These are phyloP conservation scores for Panaeolus papilionaceus DNA, from an alignment of 768 basidiomycete species.

Conservation along the genomic window DNA sequence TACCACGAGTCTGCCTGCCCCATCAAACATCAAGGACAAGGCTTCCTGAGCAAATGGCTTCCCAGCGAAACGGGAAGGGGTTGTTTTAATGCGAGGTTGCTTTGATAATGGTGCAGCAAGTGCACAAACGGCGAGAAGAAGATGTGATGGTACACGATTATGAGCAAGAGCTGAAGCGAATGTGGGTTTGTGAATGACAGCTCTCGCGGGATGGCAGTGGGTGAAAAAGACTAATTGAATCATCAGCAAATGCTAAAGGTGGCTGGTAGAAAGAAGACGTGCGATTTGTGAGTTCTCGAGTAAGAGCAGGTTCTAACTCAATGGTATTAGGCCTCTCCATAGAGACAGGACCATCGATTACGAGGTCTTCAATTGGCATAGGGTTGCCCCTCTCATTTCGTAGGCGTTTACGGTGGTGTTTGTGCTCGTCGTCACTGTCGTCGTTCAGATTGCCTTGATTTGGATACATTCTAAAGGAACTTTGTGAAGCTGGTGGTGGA, in stretches of 20 bases:
- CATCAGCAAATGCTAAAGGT: conserved; percentile 23
- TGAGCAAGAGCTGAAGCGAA: conserved; percentile 72
- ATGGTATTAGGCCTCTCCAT: conserved; percentile 49
- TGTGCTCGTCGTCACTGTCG: conserved; percentile 47
- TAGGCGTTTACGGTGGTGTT: conserved; percentile 54
- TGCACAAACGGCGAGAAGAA: conserved; percentile 78
- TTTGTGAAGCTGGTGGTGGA: conserved; percentile 32
- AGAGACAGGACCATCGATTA: conserved; percentile 46
- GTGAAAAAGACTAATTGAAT: conserved; percentile 73
- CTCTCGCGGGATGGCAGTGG: conserved; percentile 78
- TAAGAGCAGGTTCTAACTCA: conserved; percentile 65
- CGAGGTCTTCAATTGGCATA: conserved; percentile 43
- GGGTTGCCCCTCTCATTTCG: conserved; percentile 48
- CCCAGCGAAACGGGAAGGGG: conserved; percentile 60
- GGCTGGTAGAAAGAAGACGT: conserved; percentile 36
- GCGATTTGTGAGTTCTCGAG: conserved; percentile 79
- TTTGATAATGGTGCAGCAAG: conserved; percentile 80
- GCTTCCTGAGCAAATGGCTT: conserved; percentile 67
- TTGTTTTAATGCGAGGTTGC: conserved; percentile 64
- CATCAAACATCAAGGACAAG: conserved; percentile 73
- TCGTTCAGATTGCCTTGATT: conserved; percentile 32
- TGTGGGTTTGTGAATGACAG: conserved; percentile 80
- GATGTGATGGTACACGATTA: conserved; percentile 70
- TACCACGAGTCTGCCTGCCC: conserved; percentile 63
- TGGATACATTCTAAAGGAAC: conserved; percentile 34